Conservation (phyloP, 2,329 filamentous ascomycete species). For the Aspergillus terreus region DNA sequence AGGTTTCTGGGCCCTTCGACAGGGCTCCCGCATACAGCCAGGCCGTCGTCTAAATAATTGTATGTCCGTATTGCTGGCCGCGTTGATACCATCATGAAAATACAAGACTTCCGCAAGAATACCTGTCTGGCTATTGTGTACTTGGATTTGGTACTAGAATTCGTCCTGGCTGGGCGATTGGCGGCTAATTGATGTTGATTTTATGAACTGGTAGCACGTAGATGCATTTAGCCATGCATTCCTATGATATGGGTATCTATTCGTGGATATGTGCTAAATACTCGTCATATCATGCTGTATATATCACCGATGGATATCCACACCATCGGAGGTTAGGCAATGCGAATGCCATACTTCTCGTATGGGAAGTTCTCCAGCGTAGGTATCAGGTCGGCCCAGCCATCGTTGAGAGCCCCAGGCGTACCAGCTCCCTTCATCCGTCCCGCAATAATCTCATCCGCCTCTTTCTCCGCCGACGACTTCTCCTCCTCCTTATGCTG, state of each 20-base stretch:
- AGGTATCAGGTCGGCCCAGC: conserved; percentile 53
- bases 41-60: conserved; percentile 30
- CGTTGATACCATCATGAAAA: conserved; percentile 42
- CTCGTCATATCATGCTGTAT: not conserved
- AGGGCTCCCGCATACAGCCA: conserved; percentile 27
- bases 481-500: conserved; percentile 59
- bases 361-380: conserved; percentile 60
- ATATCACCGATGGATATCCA: not conserved
- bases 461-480: conserved; percentile 35
- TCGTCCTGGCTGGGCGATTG: not conserved
- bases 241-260: not conserved
- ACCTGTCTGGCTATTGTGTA: not conserved
- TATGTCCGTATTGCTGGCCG: conserved; percentile 32
- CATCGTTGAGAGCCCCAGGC: conserved; percentile 57
- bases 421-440: conserved; percentile 42
- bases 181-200: too few relatives aligned
- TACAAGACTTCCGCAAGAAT: conserved; percentile 30
- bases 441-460: conserved; percentile 34
- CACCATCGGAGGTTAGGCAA: conserved; percentile 10
- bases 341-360: conserved; percentile 54
- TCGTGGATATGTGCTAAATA: not conserved
- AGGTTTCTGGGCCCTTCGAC: conserved; percentile 20
- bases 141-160: not conserved
- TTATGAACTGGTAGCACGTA: not conserved
- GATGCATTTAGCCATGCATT: not conserved